Base-by-base conservation (phyloP, 1,284 basidiomycete genomes). In the Trametes hirsuta region DNA sequence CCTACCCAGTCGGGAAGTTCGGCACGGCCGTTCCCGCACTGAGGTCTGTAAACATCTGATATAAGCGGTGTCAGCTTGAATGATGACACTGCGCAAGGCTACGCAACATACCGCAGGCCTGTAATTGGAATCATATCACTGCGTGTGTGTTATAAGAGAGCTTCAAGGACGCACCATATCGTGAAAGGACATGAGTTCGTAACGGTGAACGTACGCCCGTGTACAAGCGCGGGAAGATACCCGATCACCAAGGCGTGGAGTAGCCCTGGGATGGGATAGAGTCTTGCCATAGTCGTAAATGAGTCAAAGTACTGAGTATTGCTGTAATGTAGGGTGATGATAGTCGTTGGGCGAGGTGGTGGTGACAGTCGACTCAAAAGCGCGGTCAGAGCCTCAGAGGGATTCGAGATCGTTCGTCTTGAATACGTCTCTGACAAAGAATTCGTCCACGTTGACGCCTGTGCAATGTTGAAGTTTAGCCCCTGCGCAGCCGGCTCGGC, bases 111-210 rank as follows among this genome's bases (percentile, higher is more conserved):
- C 72, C 21, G 71, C 72, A 25, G 72, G 72, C 72, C 72, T 73
- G 25, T 3, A 22, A 11, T 41, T 11, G 0, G 39, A n/a, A 9
- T 37, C 47, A 3, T 55, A 24, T n/a, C 8, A 18, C 5, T 1
- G n/a, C 34, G 46, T 18, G 10, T 2, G 44, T 35, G n/a, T 37
- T 35, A 40, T n/a, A 6, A 12, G 8, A 47, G 30, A 12, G 36
- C 4, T 2, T 11, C 15, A 18, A 41, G 15, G 12, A 65, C 72
- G 30, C 58, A 71, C 75, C 75, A 76, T 52, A 76, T 71, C 15
- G 74, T 76, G 56, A 74, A 76, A 0, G 74, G 63, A 55, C 75
- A 76, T 10, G 64, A 55, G 47, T 76, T 76, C 25, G 65, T 50
- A 2, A 76, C 71, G 0, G 73, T 76, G 60, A 76, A 75, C 4